Evolutionary conservation across 495 filamentous ascomycete genomes (phyloP), one percentile per base, ranked within the genome.

Genomic region (Annulohypoxylon stygium): DNA sequence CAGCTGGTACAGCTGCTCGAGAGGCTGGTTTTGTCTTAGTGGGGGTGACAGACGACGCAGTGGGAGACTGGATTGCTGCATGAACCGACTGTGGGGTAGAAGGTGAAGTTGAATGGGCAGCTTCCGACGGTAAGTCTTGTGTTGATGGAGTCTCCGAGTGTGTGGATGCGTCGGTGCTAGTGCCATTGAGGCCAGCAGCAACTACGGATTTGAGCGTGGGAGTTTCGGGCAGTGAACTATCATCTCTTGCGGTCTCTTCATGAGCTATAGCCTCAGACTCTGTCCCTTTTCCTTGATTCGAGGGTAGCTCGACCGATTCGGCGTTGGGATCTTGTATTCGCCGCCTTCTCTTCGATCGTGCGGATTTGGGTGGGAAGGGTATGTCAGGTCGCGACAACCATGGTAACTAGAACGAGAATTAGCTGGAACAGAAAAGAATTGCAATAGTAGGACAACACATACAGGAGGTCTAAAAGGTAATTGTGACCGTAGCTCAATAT

Each of bases 321-420:
- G 69, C 69, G 65, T 83, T 75, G 50, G 78, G 77, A 36, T 59
- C 74, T 25, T 78, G 58, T 45, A 77, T 75, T 58, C 78, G 79
- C 70, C 76, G 80, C 71, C 78, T 78, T 72, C 74, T 79, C 61
- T 69, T 79, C 47, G 78, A 74, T 74, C 71, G 82, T 33, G 80
- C 53, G 4, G 79, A 71, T 67, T 82, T 82, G 1, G 79, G 77
- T 26, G 94, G 93, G 77, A 96, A 97, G 3, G 87, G 78, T 14
- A 80, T 71, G 23, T 91, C 89, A 2, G 90, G 88, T 36, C 86
- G 84, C 26, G 94, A 97, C n/a, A 90, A 83, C 94, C 94, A 97
- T 10, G 94, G 94, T 2, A 97, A 82, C 89, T 93, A 73, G 25
- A 68, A 20, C 37, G 60, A 18, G 30, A 53, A 43, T 82, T 63